A percentile compares a stretch with the other conserved stretches of the same genome.
These are phyloP conservation scores for Peniophora sp. DNA, from an alignment of 1,284 basidiomycete genomes.

Conservation along the genomic window DNA sequence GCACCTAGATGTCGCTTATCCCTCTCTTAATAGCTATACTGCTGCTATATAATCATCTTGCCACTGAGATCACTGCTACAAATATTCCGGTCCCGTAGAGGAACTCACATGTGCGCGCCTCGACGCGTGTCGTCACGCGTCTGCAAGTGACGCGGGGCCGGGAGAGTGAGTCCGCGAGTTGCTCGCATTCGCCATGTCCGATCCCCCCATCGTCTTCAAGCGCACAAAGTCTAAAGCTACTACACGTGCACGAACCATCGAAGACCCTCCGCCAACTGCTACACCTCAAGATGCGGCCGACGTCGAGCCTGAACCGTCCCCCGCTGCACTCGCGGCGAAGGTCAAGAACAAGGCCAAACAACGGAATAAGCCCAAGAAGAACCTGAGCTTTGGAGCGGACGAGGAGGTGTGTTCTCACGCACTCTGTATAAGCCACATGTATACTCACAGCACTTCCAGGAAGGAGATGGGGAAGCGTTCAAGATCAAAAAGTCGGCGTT, in stretches of 20 bases:
- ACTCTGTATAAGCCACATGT: conserved; percentile 13
- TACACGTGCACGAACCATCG: conserved; percentile 35
- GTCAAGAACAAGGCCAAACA: conserved; percentile 59
- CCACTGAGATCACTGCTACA: too few species aligned
- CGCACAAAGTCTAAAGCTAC: conserved; percentile 46
- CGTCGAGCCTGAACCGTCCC: conserved; percentile 35
- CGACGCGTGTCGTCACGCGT: too few species aligned
- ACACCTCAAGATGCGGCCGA: conserved; percentile 19
- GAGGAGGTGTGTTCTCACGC: conserved; percentile 54
- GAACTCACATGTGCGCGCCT: too few species aligned
- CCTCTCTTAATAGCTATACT: too few species aligned
- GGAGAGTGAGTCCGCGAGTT: too few species aligned
- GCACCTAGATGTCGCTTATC: too few species aligned
- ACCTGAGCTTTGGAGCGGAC: conserved; percentile 76
- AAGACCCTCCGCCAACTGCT: conserved; percentile 4
- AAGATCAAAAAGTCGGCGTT: conserved; percentile 72
- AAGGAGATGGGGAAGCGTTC: conserved; percentile 49
- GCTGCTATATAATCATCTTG: too few species aligned
- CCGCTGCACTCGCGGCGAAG: conserved; percentile 41
- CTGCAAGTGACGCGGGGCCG: too few species aligned
- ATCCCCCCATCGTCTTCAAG: conserved; percentile 39
- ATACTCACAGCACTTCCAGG: conserved; percentile 27
- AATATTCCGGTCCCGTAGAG: too few species aligned
- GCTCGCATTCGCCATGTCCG: conserved; percentile 17
- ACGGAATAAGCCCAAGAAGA: conserved; percentile 53